phyloP scores from a whole-genome alignment of 257 asterid species.

The Ilex aquifolium region DNA sequence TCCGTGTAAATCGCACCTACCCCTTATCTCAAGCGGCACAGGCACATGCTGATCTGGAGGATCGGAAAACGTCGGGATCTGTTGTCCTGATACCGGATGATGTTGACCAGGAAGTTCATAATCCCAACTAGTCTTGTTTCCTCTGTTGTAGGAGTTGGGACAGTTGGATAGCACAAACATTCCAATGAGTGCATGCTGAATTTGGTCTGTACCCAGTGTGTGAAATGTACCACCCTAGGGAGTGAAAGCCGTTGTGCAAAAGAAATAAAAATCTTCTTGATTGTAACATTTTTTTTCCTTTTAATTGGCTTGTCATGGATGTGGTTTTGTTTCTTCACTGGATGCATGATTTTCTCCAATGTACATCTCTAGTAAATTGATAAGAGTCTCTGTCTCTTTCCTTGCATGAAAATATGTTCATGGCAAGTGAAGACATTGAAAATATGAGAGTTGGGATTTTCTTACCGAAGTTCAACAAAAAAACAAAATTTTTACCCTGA shows the following conservation, averaged over 20 bases:
- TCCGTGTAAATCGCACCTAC: slow-evolving; percentile 66
- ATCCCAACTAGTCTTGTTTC: background rate
- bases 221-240: background rate
- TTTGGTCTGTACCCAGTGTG: background rate
- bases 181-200: background rate
- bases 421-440: no score
- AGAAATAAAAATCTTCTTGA: no score
- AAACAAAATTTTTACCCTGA: no score
- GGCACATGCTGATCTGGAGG: slow-evolving; percentile 86
- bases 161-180: background rate
- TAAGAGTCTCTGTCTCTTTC: no score
- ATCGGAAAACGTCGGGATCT: slow-evolving; percentile 75
- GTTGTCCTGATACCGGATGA: slow-evolving; percentile 67
- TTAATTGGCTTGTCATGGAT: no score
- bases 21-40: slow-evolving; percentile 70
- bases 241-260: background rate
- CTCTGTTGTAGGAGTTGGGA: background rate
- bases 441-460: no score
- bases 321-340: no score
- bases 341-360: no score
- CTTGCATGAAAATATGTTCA: no score
- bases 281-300: no score
- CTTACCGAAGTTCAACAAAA: no score
- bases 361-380: no score
- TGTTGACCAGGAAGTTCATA: slow-evolving; percentile 1